Base-by-base conservation (phyloP, 83 land plant genomes). In the Picea mariana region DNA sequence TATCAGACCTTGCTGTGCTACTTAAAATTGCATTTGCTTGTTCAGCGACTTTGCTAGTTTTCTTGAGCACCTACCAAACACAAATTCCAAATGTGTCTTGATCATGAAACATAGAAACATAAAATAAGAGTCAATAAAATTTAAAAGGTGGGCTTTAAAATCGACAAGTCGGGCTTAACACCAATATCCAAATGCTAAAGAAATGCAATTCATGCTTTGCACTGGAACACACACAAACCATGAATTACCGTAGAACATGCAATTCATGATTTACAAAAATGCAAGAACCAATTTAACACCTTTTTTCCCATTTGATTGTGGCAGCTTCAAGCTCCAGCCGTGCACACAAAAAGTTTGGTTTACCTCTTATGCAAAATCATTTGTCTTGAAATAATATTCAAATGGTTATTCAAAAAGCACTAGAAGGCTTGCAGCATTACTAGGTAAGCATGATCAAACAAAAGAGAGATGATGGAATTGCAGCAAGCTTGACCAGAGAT, bases 1-100 rank as follows among this genome's bases (percentile, higher is more conserved):
- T 73, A 73, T 73, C 24, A 44, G 47, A 44, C 21, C 9, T 21
- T 21, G 58, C 13, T 73, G 20, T 73, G 77, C 52, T 20, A 20
- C 55, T 47, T 44, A 73, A 73, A 73, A 73, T 73, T 42, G 58
- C 58, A 42, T 73, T 44, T 73, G 58, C 58, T 58, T 73, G 55
- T 38, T 73, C 55, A 44, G 77, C 21, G 21, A 20, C 55, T 44
- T 21, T 73, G 49, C 24, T 52, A 44, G 49, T 73, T 23, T 20
- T 73, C 21, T 73, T 73, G 55, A 73, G 21, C 21, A 52, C 77
- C 77, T 73, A 9, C 21, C 42, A 40, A 73, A 47, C 77, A 73
- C 55, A 42, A 73, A 40, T 20, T 73, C 58, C 23, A 73, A 73
- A 44, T 44, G 24, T 9, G 18, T 73, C 18, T 44, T 44, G 47